These are phyloP conservation scores for Chrysopogon serrulatus DNA, from an alignment of 176 grass and related monocot species.

Conservation along the genomic window DNA sequence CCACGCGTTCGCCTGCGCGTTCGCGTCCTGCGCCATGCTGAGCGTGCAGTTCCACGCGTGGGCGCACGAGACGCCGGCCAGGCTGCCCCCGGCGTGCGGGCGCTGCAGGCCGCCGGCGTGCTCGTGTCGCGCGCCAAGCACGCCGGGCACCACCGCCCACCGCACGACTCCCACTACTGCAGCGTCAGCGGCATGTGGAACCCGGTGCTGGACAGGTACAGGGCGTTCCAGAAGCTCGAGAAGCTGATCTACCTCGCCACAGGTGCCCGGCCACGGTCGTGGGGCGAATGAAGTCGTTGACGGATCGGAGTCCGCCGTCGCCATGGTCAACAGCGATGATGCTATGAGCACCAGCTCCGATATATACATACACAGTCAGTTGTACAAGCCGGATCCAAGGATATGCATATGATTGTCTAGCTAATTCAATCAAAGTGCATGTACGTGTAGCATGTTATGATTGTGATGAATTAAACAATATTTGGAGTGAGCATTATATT, in stretches of 20 bases:
- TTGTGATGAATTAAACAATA: too few relatives aligned
- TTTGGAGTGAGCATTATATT: too few relatives aligned
- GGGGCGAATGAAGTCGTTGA: background rate
- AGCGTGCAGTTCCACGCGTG: conserved; percentile 91
- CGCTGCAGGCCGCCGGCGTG: conserved; percentile 72
- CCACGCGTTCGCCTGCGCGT: conserved; percentile 42
- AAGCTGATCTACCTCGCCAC: conserved; percentile 57
- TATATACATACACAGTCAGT: too few relatives aligned
- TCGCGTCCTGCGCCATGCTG: conserved; percentile 57
- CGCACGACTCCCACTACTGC: conserved; percentile 66
- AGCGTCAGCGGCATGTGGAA: conserved; percentile 78
- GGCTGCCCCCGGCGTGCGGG: conserved; percentile 44
- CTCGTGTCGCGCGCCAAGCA: conserved; percentile 59
- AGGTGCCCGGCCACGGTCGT: conserved; percentile 58
- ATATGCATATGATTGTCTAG: too few relatives aligned
- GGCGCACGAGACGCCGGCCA: conserved; percentile 55
- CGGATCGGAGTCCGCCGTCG: too few relatives aligned
- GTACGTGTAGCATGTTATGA: too few relatives aligned
- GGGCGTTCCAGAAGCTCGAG: conserved; percentile 56
- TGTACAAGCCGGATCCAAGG: too few relatives aligned
- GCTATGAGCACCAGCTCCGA: too few relatives aligned
- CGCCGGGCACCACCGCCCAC: conserved; percentile 47
- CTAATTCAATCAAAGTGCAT: too few relatives aligned
- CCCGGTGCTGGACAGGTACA: conserved; percentile 41
- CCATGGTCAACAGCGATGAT: too few relatives aligned